Evolutionary conservation across 2,329 filamentous ascomycete genomes (phyloP), one percentile per base, ranked within the genome.

Genomic region (Cladosporium velox): DNA sequence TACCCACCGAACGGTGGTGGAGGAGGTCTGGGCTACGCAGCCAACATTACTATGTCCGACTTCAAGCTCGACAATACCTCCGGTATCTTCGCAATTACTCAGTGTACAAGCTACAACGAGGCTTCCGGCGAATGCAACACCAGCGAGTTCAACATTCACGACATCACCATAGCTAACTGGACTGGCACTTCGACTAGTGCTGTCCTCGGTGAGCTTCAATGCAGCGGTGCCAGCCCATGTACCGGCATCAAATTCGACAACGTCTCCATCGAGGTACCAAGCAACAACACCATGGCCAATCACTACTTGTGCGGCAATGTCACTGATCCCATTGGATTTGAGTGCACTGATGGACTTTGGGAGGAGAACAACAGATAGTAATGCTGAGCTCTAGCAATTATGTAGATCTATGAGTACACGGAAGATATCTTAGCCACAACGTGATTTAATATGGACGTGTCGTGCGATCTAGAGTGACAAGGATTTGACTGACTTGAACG

Each of bases 1-100:
- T 83, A 81, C 60, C 84, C 84, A 1, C 85, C 85, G 1, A 88
- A 88, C 68, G 85, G 86, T 18, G 86, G 85, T 1, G 85, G 85
- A 12, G 86, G 84, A 18, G 86, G 86, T 3, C 71, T 82, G 0
- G 85, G 85, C 11, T 79, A 75, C 59, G 77, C 76, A 1, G 71
- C 74, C 21, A 78, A 80, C 51, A 73, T 82, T 52, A 70, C 68
- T 14, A 75, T 79, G 65, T 75, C 72, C n/a, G 74, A 82, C 67
- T 73, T 71, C 54, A 66, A 60, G 5, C 32, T 75, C 15, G 51
- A 68, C 32, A 66, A 72, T 44, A 70, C 70, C 2, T 67, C 65
- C 4, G 67, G 68, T 10, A 67, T 70, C 1, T 72, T 72, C 21
- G 68, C 69, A 10, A 72, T 76, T 54, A 74, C 74, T 21, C 74